These are phyloP conservation scores for Pelargonium fulgidum DNA, from an alignment of 441 rosid genomes.

Conservation along the genomic window DNA sequence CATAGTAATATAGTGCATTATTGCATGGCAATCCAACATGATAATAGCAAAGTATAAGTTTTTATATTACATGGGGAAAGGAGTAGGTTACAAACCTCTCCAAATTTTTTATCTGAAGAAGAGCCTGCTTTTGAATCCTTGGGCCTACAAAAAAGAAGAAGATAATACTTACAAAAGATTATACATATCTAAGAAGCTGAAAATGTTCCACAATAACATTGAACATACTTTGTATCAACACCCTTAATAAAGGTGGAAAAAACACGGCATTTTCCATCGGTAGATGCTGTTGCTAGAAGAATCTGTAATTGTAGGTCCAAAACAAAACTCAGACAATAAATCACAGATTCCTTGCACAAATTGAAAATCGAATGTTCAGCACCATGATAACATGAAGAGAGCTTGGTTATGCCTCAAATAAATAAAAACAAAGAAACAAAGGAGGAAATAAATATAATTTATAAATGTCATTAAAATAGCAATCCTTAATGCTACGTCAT, in stretches of 20 bases:
- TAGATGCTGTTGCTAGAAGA: conserved; percentile 91
- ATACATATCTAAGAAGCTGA: not conserved
- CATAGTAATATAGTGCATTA: conserved; percentile 6
- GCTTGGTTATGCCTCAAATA: too few relatives aligned
- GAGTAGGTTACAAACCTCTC: conserved; percentile 57
- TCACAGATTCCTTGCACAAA: conserved; percentile 1
- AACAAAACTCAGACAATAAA: conserved; percentile 13
- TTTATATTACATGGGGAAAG: conserved; percentile 3
- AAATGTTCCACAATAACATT: conserved; percentile 7
- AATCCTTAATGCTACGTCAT: not conserved
- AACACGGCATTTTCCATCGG: conserved; percentile 94
- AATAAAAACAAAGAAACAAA: not conserved
- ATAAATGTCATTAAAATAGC: not conserved
- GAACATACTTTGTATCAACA: conserved; percentile 71
- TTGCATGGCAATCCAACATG: not conserved
- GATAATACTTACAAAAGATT: conserved; percentile 11
- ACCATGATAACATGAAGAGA: not conserved
- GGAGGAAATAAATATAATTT: too few relatives aligned
- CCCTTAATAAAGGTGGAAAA: conserved; percentile 98
- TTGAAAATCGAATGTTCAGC: not conserved
- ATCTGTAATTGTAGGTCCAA: conserved; percentile 36
- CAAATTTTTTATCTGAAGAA: conserved; percentile 77
- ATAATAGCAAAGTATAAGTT: conserved; percentile 10
- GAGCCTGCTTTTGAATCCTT: conserved; percentile 71
- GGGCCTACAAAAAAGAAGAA: conserved; percentile 17